A percentile compares a stretch with the other conserved stretches of the same genome.
These are phyloP conservation scores for Xylaria intraflava DNA, from an alignment of 495 filamentous ascomycete species.

Conservation along the genomic window DNA sequence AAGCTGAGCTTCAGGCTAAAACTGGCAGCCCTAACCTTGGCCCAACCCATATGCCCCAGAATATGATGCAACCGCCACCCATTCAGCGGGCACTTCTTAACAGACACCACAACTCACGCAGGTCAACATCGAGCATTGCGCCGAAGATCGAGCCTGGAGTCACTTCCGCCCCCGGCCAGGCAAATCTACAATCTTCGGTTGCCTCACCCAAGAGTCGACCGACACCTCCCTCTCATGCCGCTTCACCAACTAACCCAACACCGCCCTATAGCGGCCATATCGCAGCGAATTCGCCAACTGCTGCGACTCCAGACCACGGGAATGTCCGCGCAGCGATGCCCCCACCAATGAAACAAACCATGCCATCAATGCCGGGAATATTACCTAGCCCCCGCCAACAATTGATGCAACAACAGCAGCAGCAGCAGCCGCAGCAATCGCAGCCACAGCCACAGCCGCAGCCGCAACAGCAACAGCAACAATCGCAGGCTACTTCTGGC, in stretches of 20 bases:
- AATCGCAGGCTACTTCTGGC: constrained; percentile 35
- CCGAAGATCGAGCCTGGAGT: constrained; percentile 62
- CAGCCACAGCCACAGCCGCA: background rate
- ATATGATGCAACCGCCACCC: constrained; percentile 58
- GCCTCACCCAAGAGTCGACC: constrained; percentile 60
- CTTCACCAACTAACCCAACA: constrained; percentile 69
- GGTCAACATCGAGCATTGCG: constrained; percentile 62
- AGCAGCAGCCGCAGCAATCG: constrained; percentile 36
- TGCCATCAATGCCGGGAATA: constrained; percentile 41
- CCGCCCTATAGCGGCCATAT: constrained; percentile 64
- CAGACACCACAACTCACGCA: constrained; percentile 57
- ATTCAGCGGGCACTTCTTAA: constrained; percentile 68
- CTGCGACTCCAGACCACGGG: constrained; percentile 53
- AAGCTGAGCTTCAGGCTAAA: constrained; percentile 87
- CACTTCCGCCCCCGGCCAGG: constrained; percentile 47
- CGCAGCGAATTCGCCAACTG: constrained; percentile 58
- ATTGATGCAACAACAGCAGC: constrained; percentile 29
- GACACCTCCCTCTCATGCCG: constrained; percentile 74
- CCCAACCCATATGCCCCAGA: constrained; percentile 56
- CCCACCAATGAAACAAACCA: constrained; percentile 34
- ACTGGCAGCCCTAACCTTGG: constrained; percentile 66
- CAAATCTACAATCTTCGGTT: constrained; percentile 42
- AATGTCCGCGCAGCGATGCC: constrained; percentile 36
- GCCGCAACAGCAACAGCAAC: constrained; percentile 36
- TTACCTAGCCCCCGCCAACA: constrained; percentile 31